Percentiles rank a stretch among this genome's conserved stretches.
Evolutionary conservation across 129 eudicot genomes (phyloP).

Genomic region (Flaveria trinervia): DNA sequence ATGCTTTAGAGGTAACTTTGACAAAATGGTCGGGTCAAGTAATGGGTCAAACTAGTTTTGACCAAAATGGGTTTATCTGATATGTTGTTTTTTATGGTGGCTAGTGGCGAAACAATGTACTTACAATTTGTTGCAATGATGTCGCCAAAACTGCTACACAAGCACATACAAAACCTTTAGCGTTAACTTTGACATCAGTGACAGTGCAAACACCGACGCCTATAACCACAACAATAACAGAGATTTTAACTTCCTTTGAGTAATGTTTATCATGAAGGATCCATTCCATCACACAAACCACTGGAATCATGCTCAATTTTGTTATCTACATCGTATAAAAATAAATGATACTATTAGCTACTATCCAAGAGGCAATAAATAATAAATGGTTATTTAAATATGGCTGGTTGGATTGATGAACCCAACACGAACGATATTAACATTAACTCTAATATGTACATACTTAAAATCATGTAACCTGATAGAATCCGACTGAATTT

Average conservation of each 20-base stretch:
- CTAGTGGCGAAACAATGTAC: constrained; percentile 18
- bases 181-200: constrained; percentile 79
- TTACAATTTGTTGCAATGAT: constrained; percentile 87
- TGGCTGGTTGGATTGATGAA: background rate
- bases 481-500: constrained; percentile 86
- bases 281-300: constrained; percentile 82
- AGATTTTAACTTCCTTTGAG: constrained; percentile 58
- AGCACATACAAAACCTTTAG: constrained; percentile 76
- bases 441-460: background rate
- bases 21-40: background rate
- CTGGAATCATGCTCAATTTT: constrained; percentile 91
- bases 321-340: constrained; percentile 47
- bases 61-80: background rate
- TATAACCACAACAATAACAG: constrained; percentile 73
- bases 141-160: constrained; percentile 66
- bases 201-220: constrained; percentile 94
- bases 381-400: background rate
- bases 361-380: background rate
- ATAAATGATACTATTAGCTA: background rate
- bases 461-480: constrained; percentile 36
- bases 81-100: too few relatives aligned
- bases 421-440: background rate
- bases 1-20: background rate
- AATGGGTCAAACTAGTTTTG: background rate
- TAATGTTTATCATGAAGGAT: constrained; percentile 65